These are phyloP conservation scores for Didymellaceae sp. DNA, from an alignment of 2,329 filamentous ascomycete genomes.

Conservation along the genomic window DNA sequence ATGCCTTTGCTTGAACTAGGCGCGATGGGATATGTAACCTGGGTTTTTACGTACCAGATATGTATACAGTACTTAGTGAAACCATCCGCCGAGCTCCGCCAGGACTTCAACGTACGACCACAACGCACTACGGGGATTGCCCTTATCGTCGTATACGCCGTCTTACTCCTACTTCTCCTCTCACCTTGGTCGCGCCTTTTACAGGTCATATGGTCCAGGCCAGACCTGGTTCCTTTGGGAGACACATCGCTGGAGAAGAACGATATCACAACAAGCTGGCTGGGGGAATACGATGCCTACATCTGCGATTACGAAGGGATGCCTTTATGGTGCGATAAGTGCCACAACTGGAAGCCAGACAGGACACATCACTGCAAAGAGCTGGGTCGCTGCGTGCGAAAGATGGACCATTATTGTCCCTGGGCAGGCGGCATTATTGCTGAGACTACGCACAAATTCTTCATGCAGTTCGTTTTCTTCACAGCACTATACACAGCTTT, in stretches of 20 bases:
- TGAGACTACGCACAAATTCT: constrained; percentile 89
- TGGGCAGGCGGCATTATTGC: constrained; percentile 94
- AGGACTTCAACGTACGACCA: constrained; percentile 33
- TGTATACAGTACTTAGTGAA: constrained; percentile 75
- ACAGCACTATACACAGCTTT: constrained; percentile 71
- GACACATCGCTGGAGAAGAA: constrained; percentile 36
- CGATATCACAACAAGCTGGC: constrained; percentile 50
- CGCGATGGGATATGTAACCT: constrained; percentile 72
- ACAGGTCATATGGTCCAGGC: constrained; percentile 70
- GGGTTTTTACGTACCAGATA: constrained; percentile 65
- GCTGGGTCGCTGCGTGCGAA: constrained; percentile 78
- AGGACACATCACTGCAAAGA: constrained; percentile 87
- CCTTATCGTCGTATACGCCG: constrained; percentile 74
- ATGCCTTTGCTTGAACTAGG: constrained; percentile 74
- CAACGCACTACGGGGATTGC: constrained; percentile 67
- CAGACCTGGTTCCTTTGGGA: constrained; percentile 75
- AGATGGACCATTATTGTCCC: constrained; percentile 96
- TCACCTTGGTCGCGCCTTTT: constrained; percentile 75
- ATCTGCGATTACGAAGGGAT: constrained; percentile 78
- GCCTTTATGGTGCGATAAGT: constrained; percentile 86
- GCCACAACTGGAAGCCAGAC: constrained; percentile 87
- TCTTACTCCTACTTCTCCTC: constrained; percentile 72
- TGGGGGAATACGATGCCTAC: constrained; percentile 84
- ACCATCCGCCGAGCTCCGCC: constrained; percentile 43
- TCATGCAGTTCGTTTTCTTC: constrained; percentile 85